Evolutionary conservation across 192 early-diverging fungal genomes (phyloP).

Genomic region (Rhizophagus clarus): DNA sequence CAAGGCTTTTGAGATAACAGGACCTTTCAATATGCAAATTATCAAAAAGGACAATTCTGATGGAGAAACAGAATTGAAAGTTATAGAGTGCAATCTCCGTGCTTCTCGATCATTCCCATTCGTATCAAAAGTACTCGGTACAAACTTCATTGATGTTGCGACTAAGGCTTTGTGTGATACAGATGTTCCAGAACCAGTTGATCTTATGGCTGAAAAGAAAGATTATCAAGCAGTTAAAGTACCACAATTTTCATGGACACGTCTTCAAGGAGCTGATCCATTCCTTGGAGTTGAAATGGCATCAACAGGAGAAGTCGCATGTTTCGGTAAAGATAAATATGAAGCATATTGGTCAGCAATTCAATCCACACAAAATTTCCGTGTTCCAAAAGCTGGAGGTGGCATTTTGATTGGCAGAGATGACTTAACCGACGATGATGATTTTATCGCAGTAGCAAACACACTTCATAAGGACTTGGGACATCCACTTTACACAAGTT

Average conservation of each 20-base stretch:
- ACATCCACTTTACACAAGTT: conserved; percentile 73
- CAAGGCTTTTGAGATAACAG: conserved; percentile 93
- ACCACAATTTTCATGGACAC: conserved; percentile 96
- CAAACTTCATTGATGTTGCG: conserved; percentile 97
- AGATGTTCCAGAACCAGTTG: conserved; percentile 80
- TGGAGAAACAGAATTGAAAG: conserved; percentile 81
- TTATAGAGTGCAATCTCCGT: conserved; percentile 99
- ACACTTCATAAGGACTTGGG: conserved; percentile 61
- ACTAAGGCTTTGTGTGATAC: conserved; percentile 90
- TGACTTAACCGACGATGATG: conserved; percentile 67
- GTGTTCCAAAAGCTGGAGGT: conserved; percentile 69
- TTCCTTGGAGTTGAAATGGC: conserved; percentile 99
- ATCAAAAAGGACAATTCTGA: conserved; percentile 92
- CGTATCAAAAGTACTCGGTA: conserved; percentile 93
- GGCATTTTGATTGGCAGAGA: conserved; percentile 74
- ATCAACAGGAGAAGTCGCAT: conserved; percentile 98
- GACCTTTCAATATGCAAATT: conserved; percentile 98
- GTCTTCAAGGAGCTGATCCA: conserved; percentile 94
- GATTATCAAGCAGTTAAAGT: conserved; percentile 96
- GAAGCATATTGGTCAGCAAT: conserved; percentile 97
- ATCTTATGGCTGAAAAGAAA: conserved; percentile 63
- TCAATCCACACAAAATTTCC: conserved; percentile 92
- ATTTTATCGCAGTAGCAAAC: conserved; percentile 72
- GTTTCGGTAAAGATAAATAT: conserved; percentile 97
- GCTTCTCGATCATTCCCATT: conserved; percentile 98